A percentile compares a stretch with the other conserved stretches of the same genome.
phyloP scores from a whole-genome alignment of 129 eudicot species.

The Ambrosia trifida region DNA sequence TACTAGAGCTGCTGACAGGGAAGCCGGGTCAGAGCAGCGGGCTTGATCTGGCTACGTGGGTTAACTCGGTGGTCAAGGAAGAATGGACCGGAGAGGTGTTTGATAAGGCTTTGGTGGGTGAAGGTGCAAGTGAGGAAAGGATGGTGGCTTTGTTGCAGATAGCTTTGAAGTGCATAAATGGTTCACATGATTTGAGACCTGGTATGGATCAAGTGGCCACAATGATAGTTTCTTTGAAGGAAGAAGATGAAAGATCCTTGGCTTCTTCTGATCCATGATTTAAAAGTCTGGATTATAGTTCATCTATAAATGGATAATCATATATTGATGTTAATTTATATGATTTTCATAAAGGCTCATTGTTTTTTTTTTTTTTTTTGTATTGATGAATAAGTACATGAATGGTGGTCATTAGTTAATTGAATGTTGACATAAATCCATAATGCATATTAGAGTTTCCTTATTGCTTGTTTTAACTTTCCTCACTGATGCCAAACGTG shows the following conservation, averaged over 20 bases:
- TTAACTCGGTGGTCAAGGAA: constrained; percentile 67
- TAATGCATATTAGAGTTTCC: not conserved
- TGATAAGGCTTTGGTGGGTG: constrained; percentile 53
- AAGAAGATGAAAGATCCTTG: constrained; percentile 57
- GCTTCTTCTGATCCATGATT: constrained; percentile 48
- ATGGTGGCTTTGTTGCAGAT: constrained; percentile 71
- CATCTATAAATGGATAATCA: not conserved
- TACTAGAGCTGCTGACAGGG: constrained; percentile 73
- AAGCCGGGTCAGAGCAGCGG: constrained; percentile 57
- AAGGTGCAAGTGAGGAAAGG: constrained; percentile 63
- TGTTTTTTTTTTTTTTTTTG: constrained; percentile 4
- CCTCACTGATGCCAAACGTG: too few species aligned
- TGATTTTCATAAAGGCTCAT: constrained; percentile 3
- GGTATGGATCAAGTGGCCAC: constrained; percentile 48
- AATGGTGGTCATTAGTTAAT: constrained; percentile 22
- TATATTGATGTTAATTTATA: constrained; percentile 15
- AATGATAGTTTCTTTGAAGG: constrained; percentile 55
- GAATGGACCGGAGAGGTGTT: constrained; percentile 81
- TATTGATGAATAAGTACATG: constrained; percentile 33
- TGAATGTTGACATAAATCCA: constrained; percentile 5
- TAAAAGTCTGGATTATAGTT: not conserved
- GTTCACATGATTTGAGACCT: constrained; percentile 58
- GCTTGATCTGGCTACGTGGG: constrained; percentile 69
- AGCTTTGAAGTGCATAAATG: constrained; percentile 62
- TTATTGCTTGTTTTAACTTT: not conserved